Conservation (phyloP, 129 eudicot species). For the Escallonia rubra region DNA sequence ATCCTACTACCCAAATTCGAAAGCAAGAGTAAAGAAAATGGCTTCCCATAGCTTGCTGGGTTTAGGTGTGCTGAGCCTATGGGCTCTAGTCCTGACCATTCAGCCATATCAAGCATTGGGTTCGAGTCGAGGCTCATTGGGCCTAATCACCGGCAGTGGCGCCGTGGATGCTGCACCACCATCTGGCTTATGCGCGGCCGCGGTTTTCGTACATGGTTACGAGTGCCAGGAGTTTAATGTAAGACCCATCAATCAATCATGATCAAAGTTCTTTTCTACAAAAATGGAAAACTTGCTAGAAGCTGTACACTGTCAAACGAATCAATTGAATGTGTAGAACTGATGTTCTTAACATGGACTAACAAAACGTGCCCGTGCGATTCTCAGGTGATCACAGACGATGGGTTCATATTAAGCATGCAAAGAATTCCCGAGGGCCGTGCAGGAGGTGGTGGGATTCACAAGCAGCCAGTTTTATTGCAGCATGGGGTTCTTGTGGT, state of each 20-base stretch:
- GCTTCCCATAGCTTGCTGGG: conserved; percentile 4
- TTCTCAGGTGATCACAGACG: conserved; percentile 73
- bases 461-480: conserved; percentile 64
- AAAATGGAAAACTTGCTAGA: neutral
- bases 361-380: too few relatives aligned
- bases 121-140: conserved; percentile 19
- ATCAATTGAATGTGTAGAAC: neutral
- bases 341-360: neutral
- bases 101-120: conserved; percentile 27
- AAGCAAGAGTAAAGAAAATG: conserved; percentile 9
- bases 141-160: neutral
- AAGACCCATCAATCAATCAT: neutral
- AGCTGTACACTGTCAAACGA: neutral
- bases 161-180: conserved; percentile 19
- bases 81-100: neutral
- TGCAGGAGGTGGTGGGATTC: conserved; percentile 30
- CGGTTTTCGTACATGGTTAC: conserved; percentile 48
- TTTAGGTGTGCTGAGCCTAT: conserved; percentile 6
- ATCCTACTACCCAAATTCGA: neutral
- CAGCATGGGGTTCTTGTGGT: conserved; percentile 99
- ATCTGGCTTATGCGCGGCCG: conserved; percentile 45
- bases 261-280: too few relatives aligned
- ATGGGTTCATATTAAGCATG: conserved; percentile 75
- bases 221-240: conserved; percentile 61
- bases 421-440: conserved; percentile 66